Evolutionary conservation across 768 basidiomycete genomes (phyloP), one percentile per base, ranked within the genome.

Genomic region (Suillus clintonianus): DNA sequence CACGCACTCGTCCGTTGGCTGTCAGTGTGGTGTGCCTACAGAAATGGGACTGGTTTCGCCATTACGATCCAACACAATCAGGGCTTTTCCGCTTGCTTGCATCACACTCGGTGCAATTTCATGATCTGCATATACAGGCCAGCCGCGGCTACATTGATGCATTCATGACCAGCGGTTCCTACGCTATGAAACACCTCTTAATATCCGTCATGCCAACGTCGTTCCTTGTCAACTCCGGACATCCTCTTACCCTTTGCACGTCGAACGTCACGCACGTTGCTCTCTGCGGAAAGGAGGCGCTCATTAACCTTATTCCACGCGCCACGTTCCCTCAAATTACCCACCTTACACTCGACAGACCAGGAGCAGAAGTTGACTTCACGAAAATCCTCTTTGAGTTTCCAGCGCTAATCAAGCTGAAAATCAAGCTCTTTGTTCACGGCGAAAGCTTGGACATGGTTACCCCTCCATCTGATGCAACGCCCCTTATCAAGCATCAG

Each of bases 341-440:
- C 1, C 64, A 67, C 58, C 73, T 74, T 53, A 61, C 67, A 30
- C 69, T 70, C 59, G 70, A 74, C 42, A 39, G 39, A 36, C 32
- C 43, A 61, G 56, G 58, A 19, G 36, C 34, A 14, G 59, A 61
- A 11, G 14, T 62, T 42, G n/a, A 48, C 24, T 64, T 73, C 37
- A 53, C 61, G 27, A 36, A 47, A 22, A 48, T 75, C 30, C 66
- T 70, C 54, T 59, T 59, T 24, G 71, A 74, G 55, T 67, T 64
- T 62, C 11, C 56, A 1, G n/a, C 61, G 36, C 62, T 74, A 30
- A 47, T 64, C 8, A 59, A 68, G 41, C 64, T 74, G 37, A 36
- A 64, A 4, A 55, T 72, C 50, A 22, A 62, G 15, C 64, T 70
- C 45, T 62, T 63, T 2, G 59, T 66, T 17, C 60, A 61, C n/a